These are phyloP conservation scores for Amaranthus cruentus DNA, from an alignment of 148 eudicot species.

Conservation along the genomic window DNA sequence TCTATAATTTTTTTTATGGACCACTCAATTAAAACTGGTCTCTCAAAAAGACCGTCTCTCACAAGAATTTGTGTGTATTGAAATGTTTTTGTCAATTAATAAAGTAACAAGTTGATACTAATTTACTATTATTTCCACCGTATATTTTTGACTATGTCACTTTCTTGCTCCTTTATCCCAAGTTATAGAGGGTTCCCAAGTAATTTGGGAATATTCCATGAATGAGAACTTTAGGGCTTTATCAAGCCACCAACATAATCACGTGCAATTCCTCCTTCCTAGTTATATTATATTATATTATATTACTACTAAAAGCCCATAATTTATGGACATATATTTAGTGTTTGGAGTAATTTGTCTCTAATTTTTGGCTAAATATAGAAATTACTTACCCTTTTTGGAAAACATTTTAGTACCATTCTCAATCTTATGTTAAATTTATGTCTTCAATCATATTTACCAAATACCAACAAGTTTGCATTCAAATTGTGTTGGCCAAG, in stretches of 20 bases:
- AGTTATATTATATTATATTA: background rate
- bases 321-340: too few species aligned
- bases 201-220: background rate
- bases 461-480: background rate
- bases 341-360: conserved; percentile 13
- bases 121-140: background rate
- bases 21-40: too few species aligned
- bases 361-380: conserved; percentile 12
- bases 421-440: background rate
- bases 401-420: background rate
- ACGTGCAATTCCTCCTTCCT: conserved; percentile 7
- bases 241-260: conserved; percentile 5
- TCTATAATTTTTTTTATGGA: too few species aligned
- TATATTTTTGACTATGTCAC: background rate
- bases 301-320: too few species aligned
- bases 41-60: too few species aligned
- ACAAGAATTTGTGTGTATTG: too few species aligned
- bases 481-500: background rate
- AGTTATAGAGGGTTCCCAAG: too few species aligned
- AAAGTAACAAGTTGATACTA: background rate
- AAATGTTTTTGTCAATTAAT: background rate
- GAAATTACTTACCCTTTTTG: background rate
- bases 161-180: too few species aligned
- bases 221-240: background rate
- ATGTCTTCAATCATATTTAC: background rate